These are phyloP conservation scores for Biscogniauxia marginata DNA, from an alignment of 2,329 filamentous ascomycete species.

Conservation along the genomic window DNA sequence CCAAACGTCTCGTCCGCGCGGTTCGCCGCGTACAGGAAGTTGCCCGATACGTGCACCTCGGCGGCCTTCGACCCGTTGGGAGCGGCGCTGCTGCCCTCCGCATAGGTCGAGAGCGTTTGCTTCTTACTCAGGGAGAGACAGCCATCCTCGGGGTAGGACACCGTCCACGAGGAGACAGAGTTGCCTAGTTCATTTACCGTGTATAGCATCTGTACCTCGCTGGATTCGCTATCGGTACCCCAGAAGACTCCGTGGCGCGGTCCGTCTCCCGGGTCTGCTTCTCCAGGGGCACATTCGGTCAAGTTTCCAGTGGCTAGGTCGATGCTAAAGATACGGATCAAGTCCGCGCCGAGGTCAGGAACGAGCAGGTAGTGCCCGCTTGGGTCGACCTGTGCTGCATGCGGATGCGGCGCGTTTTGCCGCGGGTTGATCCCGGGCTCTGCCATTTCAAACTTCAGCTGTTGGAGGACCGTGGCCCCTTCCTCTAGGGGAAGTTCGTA, in stretches of 20 bases:
- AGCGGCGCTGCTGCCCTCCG: slow-evolving; percentile 37
- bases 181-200: slow-evolving; percentile 50
- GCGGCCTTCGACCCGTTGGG: slow-evolving; percentile 50
- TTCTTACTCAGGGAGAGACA: slow-evolving; percentile 47
- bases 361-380: slow-evolving; percentile 49
- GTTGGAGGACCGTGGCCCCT: slow-evolving; percentile 33
- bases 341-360: slow-evolving; percentile 54
- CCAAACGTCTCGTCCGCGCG: slow-evolving; percentile 59
- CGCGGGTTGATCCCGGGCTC: slow-evolving; percentile 44
- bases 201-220: slow-evolving; percentile 35
- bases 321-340: slow-evolving; percentile 53
- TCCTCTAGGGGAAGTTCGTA: slow-evolving; percentile 40
- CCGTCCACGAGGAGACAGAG: slow-evolving; percentile 49
- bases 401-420: slow-evolving; percentile 56
- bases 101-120: slow-evolving; percentile 47
- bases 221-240: slow-evolving; percentile 32
- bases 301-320: slow-evolving; percentile 43
- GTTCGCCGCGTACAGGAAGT: slow-evolving; percentile 61
- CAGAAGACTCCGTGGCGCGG: slow-evolving; percentile 55
- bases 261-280: slow-evolving; percentile 45
- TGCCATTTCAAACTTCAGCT: slow-evolving; percentile 41
- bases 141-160: slow-evolving; percentile 42
- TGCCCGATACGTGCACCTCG: slow-evolving; percentile 52
- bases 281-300: slow-evolving; percentile 43
- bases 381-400: slow-evolving; percentile 49